A percentile compares a stretch with the other conserved stretches of the same genome.
These are phyloP conservation scores for Daldinia sp. DNA, from an alignment of 2,329 filamentous ascomycete genomes.

Conservation along the genomic window DNA sequence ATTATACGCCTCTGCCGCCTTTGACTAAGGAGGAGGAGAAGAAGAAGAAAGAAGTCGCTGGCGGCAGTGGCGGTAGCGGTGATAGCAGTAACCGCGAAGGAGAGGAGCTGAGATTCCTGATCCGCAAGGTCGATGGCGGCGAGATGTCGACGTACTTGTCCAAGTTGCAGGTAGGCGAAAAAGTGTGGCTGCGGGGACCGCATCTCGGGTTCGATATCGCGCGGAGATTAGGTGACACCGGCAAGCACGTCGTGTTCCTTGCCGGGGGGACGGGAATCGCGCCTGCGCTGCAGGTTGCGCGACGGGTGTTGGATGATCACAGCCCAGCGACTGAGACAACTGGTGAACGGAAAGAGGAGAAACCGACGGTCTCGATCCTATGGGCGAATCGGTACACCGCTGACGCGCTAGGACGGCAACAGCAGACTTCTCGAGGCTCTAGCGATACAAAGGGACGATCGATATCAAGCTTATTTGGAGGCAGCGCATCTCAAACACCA, in stretches of 20 bases:
- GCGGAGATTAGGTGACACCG: conserved; percentile 50
- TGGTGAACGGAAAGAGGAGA: conserved; percentile 40
- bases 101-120: conserved; percentile 73
- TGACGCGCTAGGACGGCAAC: conserved; percentile 71
- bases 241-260: conserved; percentile 76
- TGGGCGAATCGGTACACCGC: conserved; percentile 81
- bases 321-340: conserved; percentile 19
- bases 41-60: neutral
- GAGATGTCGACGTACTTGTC: conserved; percentile 89
- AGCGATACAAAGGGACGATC: neutral
- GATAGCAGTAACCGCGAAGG: neutral
- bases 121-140: conserved; percentile 81
- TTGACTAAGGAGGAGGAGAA: neutral
- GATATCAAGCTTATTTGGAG: neutral
- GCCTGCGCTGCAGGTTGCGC: conserved; percentile 84
- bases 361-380: conserved; percentile 74
- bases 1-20: conserved; percentile 91
- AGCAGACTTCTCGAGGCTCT: neutral
- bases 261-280: conserved; percentile 95
- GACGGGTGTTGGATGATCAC: conserved; percentile 66
- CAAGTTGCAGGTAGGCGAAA: conserved; percentile 69
- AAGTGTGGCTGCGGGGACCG: conserved; percentile 83
- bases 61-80: neutral
- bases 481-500: conserved; percentile 37
- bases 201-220: conserved; percentile 72